Conservation (phyloP, 2,329 filamentous ascomycete species). For the Fusarium marasasianum region DNA sequence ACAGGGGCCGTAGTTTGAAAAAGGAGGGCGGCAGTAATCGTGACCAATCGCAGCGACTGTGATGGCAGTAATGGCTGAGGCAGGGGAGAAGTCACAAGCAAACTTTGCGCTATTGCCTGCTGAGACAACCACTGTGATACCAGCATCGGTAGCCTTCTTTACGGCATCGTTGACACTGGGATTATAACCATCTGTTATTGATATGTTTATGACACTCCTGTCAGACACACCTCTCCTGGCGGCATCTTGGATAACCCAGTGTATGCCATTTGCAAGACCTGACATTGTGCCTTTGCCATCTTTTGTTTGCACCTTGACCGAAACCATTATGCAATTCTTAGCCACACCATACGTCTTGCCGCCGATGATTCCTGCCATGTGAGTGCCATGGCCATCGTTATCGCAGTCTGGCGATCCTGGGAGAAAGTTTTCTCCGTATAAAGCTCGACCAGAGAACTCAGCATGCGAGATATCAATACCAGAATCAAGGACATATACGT, state of each 20-base stretch:
- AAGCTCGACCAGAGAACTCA: not conserved
- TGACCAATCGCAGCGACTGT: constrained; percentile 1
- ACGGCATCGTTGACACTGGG: not conserved
- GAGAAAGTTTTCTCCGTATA: not conserved
- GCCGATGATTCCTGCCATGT: not conserved
- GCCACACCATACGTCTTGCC: constrained; percentile 1
- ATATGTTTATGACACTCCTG: not conserved
- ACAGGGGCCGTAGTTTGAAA: not conserved
- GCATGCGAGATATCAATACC: not conserved
- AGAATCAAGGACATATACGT: not conserved
- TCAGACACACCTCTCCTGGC: not conserved
- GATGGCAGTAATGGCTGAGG: not conserved
- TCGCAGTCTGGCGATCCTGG: not conserved
- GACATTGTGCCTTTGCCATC: not conserved
- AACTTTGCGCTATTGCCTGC: not conserved
- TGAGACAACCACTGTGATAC: not conserved
- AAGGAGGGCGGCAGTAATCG: not conserved
- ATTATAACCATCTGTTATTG: fast-evolving
- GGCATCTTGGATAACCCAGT: not conserved
- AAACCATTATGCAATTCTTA: not conserved
- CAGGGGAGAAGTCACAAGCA: not conserved
- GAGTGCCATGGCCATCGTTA: not conserved
- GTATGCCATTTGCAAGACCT: not conserved
- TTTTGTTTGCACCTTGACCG: not conserved
- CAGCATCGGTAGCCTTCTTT: not conserved